phyloP scores from a whole-genome alignment of 1,284 basidiomycete genomes.

The Leccinum brunneo-olivaceum region DNA sequence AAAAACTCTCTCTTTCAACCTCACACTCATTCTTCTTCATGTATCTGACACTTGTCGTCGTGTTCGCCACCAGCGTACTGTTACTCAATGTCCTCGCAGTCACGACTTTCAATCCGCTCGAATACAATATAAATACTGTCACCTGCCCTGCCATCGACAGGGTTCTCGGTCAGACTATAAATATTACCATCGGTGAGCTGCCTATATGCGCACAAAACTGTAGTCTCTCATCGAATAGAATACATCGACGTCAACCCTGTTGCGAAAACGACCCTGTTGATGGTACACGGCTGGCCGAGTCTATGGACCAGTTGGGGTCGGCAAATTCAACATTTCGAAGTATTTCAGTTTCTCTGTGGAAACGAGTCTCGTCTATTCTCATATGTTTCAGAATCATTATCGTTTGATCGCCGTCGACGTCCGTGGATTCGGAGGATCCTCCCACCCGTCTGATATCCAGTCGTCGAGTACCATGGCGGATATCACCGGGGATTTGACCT shows the following conservation, averaged over 20 bases:
- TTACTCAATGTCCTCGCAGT: neutral
- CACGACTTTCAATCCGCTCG: constrained; percentile 33
- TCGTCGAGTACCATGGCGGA: constrained; percentile 55
- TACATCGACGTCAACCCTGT: constrained; percentile 58
- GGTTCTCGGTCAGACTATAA: constrained; percentile 21
- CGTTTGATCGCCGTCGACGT: constrained; percentile 53
- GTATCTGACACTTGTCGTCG: constrained; percentile 4
- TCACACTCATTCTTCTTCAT: neutral
- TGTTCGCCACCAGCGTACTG: constrained; percentile 7
- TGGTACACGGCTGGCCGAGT: constrained; percentile 73
- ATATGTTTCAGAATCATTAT: constrained; percentile 30
- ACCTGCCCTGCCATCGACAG: constrained; percentile 37
- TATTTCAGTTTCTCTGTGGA: constrained; percentile 12
- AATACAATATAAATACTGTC: constrained; percentile 31
- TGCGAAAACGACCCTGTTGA: constrained; percentile 44
- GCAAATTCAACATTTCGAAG: constrained; percentile 61
- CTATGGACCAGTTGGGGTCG: constrained; percentile 67
- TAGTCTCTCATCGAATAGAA: constrained; percentile 32
- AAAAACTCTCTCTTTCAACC: neutral
- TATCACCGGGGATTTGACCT: constrained; percentile 52
- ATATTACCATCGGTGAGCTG: constrained; percentile 35
- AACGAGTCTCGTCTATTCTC: neutral
- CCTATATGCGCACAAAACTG: constrained; percentile 2
- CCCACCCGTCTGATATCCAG: constrained; percentile 54
- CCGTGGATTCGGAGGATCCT: constrained; percentile 63